Evolutionary conservation across 768 basidiomycete genomes (phyloP).

Genomic region (Tylopilus felleus): DNA sequence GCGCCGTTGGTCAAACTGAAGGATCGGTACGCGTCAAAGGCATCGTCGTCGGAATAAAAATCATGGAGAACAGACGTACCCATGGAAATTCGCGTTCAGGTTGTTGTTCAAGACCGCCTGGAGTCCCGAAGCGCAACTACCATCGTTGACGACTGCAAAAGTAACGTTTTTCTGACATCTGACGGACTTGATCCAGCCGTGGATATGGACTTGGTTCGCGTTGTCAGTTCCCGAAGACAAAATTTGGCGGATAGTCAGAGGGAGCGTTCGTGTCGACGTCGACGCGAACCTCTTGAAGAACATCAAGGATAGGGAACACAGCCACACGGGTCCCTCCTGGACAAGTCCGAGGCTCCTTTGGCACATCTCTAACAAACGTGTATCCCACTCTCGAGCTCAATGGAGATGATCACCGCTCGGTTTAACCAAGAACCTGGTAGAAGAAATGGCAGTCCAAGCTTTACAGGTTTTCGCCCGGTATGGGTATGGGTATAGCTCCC

Average conservation of each 20-base stretch:
- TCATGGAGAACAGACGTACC: slow-evolving; percentile 8
- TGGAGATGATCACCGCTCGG: too few relatives aligned
- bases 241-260: slow-evolving; percentile 37
- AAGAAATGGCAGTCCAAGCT: too few relatives aligned
- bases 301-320: slow-evolving; percentile 26
- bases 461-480: too few relatives aligned
- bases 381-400: too few relatives aligned
- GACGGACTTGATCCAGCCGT: slow-evolving; percentile 86
- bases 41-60: background rate
- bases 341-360: too few relatives aligned
- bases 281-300: slow-evolving; percentile 29
- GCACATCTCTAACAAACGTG: too few relatives aligned
- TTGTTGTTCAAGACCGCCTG: slow-evolving; percentile 68
- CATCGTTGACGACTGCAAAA: slow-evolving; percentile 81
- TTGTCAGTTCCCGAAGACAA: slow-evolving; percentile 22
- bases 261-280: slow-evolving; percentile 26
- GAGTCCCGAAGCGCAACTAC: slow-evolving; percentile 63
- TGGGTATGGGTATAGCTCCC: too few relatives aligned
- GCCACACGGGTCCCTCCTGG: too few relatives aligned
- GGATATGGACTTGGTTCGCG: slow-evolving; percentile 40
- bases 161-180: slow-evolving; percentile 85
- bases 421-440: too few relatives aligned
- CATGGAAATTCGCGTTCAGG: slow-evolving; percentile 13
- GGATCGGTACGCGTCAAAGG: slow-evolving; percentile 4
- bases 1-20: slow-evolving; percentile 51